These are phyloP conservation scores for Exophiala xenobiotica DNA, from an alignment of 2,329 filamentous ascomycete genomes.

Conservation along the genomic window DNA sequence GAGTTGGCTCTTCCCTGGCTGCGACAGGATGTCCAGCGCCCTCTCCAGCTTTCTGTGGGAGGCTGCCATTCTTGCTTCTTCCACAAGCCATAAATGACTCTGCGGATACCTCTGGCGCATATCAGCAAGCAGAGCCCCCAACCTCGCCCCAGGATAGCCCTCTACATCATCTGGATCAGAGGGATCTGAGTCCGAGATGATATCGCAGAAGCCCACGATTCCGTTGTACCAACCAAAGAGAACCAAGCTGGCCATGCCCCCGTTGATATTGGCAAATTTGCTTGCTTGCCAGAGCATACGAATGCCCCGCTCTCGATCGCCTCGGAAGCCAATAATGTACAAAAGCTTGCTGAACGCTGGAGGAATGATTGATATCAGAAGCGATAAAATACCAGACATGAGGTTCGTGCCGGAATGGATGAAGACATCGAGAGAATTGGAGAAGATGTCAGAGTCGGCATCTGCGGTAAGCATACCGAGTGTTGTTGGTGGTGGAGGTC, in stretches of 20 bases:
- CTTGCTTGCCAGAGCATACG: constrained; percentile 88
- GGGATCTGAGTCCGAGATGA: constrained; percentile 58
- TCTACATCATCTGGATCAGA: constrained; percentile 60
- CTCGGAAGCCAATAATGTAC: constrained; percentile 85
- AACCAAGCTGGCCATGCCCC: constrained; percentile 76
- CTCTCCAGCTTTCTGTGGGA: constrained; percentile 65
- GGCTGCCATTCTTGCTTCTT: constrained; percentile 76
- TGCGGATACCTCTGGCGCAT: constrained; percentile 80
- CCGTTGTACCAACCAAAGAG: constrained; percentile 87
- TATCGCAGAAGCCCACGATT: constrained; percentile 82
- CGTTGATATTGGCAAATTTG: constrained; percentile 82
- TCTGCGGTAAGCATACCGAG: constrained; percentile 45
- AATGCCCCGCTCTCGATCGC: constrained; percentile 79
- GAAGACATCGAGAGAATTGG: constrained; percentile 78
- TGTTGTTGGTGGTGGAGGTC: constrained; percentile 13
- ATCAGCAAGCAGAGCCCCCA: constrained; percentile 64
- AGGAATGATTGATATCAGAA: constrained; percentile 89
- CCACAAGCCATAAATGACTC: constrained; percentile 80
- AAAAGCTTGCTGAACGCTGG: constrained; percentile 85
- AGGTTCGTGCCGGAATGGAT: constrained; percentile 85
- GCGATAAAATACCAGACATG: constrained; percentile 81
- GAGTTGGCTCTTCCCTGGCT: constrained; percentile 64
- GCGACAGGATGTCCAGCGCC: constrained; percentile 65
- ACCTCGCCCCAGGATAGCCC: constrained; percentile 70
- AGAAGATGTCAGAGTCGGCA: constrained; percentile 64